Percentiles rank a stretch among this genome's conserved stretches.
Evolutionary conservation across 139 green algal genomes (phyloP).

Genomic region (Prasinococcaceae sp.): DNA sequence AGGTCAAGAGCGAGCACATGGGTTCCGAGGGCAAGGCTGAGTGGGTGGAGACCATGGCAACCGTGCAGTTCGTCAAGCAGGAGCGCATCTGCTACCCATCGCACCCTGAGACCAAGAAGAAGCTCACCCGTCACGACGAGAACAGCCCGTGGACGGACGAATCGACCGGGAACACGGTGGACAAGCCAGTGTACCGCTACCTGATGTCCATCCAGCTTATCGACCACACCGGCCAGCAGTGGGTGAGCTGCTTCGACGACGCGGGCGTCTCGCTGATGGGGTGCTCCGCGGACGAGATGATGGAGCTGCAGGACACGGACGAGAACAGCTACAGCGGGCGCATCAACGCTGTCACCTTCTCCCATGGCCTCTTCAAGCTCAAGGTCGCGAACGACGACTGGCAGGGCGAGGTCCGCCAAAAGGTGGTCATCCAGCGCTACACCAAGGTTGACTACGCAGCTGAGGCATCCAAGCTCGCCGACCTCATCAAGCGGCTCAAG

Average conservation of each 20-base stretch:
- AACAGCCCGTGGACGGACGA: slow-evolving; percentile 24
- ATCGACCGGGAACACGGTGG: slow-evolving; percentile 7
- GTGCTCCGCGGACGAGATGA: slow-evolving; percentile 5
- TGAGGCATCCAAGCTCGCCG: neutral
- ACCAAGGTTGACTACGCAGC: neutral
- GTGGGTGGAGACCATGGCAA: slow-evolving; percentile 43
- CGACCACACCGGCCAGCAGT: slow-evolving; percentile 41
- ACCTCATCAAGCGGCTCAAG: neutral
- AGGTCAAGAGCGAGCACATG: slow-evolving; percentile 69
- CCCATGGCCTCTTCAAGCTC: too few species aligned
- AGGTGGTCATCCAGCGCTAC: neutral
- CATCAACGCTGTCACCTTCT: too few species aligned
- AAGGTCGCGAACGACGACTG: neutral
- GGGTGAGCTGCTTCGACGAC: slow-evolving; percentile 39
- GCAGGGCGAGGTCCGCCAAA: neutral
- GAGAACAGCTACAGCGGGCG: neutral
- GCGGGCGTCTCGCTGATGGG: slow-evolving; percentile 13
- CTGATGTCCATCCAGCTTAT: slow-evolving; percentile 16
- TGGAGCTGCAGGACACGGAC: neutral
- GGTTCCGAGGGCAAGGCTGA: slow-evolving; percentile 42
- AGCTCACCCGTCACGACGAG: slow-evolving; percentile 39
- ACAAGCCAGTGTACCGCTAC: slow-evolving; percentile 18
- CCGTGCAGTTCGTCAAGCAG: slow-evolving; percentile 39
- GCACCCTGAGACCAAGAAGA: slow-evolving; percentile 58
- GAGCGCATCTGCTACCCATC: slow-evolving; percentile 55